These are phyloP conservation scores for Cutaneotrichosporon dermatis DNA, from an alignment of 1,284 basidiomycete genomes.

Conservation along the genomic window DNA sequence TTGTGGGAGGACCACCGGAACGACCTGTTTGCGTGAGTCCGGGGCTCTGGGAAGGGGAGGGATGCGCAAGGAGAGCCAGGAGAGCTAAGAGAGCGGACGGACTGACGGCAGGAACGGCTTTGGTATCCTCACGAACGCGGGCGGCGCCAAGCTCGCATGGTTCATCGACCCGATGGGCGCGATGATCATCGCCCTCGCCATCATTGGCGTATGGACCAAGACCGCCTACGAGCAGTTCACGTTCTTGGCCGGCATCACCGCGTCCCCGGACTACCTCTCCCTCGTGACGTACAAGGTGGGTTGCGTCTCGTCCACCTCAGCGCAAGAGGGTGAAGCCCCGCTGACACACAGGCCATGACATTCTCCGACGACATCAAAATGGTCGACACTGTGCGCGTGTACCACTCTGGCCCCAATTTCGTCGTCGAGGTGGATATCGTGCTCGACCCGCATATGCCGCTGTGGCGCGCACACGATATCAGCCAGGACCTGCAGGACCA, in stretches of 20 bases:
- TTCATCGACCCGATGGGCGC: conserved; percentile 49
- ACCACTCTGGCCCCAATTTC: conserved; percentile 70
- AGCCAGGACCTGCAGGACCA: conserved; percentile 90
- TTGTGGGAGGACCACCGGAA: conserved; percentile 95
- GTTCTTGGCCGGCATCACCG: conserved; percentile 83
- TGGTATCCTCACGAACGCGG: conserved; percentile 85
- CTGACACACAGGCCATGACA: conserved; percentile 57
- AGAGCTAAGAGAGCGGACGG: too few relatives aligned
- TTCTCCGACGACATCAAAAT: conserved; percentile 80
- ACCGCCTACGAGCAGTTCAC: conserved; percentile 76
- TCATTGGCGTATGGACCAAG: conserved; percentile 73
- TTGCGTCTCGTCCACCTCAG: too few relatives aligned
- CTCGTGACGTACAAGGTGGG: conserved; percentile 78
- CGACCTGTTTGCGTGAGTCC: conserved; percentile 63
- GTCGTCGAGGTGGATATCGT: conserved; percentile 95
- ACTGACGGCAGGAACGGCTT: conserved; percentile 34
- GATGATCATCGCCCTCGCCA: conserved; percentile 65
- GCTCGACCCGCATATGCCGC: conserved; percentile 79
- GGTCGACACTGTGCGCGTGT: conserved; percentile 82
- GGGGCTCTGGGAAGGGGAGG: too few relatives aligned
- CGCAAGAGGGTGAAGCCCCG: too few relatives aligned
- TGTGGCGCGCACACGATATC: conserved; percentile 89
- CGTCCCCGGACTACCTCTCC: conserved; percentile 83
- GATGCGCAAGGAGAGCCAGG: not conserved
- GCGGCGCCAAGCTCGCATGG: conserved; percentile 67